Evolutionary conservation across 2,329 filamentous ascomycete genomes (phyloP).

Genomic region (Fusarium metavorans): DNA sequence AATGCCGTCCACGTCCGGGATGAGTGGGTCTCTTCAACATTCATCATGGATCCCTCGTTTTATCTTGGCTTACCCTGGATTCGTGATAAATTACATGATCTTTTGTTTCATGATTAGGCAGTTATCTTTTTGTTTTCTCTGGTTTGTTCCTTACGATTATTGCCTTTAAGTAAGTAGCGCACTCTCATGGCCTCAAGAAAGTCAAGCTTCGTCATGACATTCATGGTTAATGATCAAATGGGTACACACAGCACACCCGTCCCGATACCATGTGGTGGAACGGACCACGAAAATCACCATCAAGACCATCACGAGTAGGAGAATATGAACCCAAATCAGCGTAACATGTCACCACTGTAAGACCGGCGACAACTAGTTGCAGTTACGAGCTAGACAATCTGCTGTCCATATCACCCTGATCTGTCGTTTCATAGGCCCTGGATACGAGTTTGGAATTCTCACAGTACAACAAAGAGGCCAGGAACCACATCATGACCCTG

Average conservation of each 20-base stretch:
- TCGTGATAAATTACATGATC: neutral
- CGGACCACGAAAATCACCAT: neutral
- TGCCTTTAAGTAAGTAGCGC: neutral
- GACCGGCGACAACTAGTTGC: neutral
- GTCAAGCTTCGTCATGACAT: neutral
- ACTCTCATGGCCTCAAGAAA: neutral
- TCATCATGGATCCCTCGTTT: neutral
- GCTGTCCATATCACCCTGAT: neutral
- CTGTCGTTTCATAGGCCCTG: neutral
- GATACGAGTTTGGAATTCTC: neutral
- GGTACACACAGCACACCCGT: neutral
- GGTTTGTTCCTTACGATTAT: neutral
- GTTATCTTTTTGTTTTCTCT: neutral
- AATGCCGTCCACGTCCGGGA: neutral
- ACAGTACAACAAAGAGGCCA: neutral
- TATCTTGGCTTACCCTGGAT: neutral
- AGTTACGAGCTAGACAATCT: neutral
- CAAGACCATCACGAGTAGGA: neutral
- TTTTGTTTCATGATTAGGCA: neutral
- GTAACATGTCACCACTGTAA: neutral
- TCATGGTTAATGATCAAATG: neutral
- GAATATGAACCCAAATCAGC: neutral
- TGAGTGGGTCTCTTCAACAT: neutral
- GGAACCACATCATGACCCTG: neutral
- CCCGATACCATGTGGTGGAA: slow-evolving; percentile 5